phyloP scores from a whole-genome alignment of 345 rosid species.

The Bruguiera gymnorhiza region DNA sequence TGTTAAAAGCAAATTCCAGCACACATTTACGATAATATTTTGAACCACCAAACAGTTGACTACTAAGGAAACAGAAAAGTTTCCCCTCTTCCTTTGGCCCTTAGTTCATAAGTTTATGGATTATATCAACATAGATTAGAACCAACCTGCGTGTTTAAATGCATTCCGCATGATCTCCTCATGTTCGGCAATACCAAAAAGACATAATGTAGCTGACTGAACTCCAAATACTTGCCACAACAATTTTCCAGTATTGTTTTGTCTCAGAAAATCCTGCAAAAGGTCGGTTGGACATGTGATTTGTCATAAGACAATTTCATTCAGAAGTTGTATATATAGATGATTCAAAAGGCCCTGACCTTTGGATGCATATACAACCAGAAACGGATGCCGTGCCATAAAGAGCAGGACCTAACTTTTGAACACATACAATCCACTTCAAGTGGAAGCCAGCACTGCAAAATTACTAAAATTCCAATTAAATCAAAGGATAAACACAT shows the following conservation, averaged over 20 bases:
- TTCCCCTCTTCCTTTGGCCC: neutral
- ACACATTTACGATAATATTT: neutral
- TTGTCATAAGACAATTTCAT: neutral
- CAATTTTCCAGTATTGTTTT: constrained; percentile 95
- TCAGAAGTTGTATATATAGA: neutral
- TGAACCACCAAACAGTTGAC: constrained; percentile 5
- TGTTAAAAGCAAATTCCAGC: neutral
- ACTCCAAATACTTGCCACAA: constrained; percentile 88
- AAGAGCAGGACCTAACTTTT: constrained; percentile 46
- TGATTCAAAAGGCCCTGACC: constrained; percentile 39
- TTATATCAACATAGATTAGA: constrained; percentile 2
- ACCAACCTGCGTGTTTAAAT: constrained; percentile 66
- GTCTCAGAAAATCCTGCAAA: constrained; percentile 81
- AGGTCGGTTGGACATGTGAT: constrained; percentile 8
- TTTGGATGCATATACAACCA: constrained; percentile 99
- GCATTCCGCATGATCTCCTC: constrained; percentile 92
- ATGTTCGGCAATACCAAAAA: constrained; percentile 82
- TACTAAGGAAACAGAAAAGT: neutral
- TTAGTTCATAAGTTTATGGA: neutral
- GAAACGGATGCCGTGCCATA: constrained; percentile 70
- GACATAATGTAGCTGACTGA: constrained; percentile 74
- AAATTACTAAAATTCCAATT: constrained; percentile 4
- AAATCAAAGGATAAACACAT: neutral
- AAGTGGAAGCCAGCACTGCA: constrained; percentile 94
- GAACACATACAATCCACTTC: constrained; percentile 91